Evolutionary conservation across 2,329 filamentous ascomycete genomes (phyloP).

Genomic region (Akanthomyces lecanii): DNA sequence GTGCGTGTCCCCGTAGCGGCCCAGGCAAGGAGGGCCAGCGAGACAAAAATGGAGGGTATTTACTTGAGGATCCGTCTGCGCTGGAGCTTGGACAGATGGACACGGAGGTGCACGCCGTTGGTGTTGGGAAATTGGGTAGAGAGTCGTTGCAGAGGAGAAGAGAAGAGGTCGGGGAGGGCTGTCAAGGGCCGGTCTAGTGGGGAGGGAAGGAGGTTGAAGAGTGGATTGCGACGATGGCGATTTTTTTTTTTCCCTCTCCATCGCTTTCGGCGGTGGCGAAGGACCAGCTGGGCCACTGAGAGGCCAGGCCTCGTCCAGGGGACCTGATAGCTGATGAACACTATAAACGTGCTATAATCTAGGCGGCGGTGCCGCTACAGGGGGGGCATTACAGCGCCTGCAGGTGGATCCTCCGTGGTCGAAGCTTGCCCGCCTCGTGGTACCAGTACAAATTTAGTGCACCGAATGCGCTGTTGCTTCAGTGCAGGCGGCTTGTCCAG

Average conservation of each 20-base stretch:
- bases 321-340: background rate
- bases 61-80: slow-evolving; percentile 6
- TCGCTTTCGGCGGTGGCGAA: background rate
- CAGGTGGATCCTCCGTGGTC: background rate
- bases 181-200: slow-evolving; percentile 6
- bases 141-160: background rate
- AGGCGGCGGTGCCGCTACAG: background rate
- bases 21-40: background rate
- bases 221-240: slow-evolving; percentile 15
- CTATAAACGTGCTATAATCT: background rate
- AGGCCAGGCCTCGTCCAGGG: background rate
- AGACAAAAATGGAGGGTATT: background rate
- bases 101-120: slow-evolving; percentile 8
- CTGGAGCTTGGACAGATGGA: background rate
- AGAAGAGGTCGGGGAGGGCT: slow-evolving; percentile 7
- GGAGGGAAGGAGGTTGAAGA: slow-evolving; percentile 17
- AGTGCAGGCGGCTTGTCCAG: no score
- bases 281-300: background rate
- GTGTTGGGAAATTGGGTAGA: background rate
- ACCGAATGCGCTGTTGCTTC: no score
- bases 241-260: background rate
- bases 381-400: background rate
- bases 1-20: background rate
- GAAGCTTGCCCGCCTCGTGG: background rate
- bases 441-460: background rate